phyloP scores from a whole-genome alignment of 805 yeast genomes.

The Kodamaea kaohsiungensis region DNA sequence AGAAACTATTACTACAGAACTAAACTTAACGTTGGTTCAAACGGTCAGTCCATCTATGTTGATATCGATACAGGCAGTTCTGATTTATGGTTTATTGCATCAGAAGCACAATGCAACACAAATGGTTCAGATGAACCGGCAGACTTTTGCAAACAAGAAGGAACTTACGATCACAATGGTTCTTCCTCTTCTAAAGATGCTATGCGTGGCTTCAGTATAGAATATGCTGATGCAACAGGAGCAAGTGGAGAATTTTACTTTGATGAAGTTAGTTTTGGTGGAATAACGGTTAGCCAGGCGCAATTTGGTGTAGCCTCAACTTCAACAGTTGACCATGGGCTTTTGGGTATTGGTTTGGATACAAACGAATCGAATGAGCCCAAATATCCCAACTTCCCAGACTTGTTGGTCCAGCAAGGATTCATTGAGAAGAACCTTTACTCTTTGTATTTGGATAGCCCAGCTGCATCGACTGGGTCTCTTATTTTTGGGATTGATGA shows the following conservation, averaged over 20 bases:
- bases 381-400: conserved; percentile 20
- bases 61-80: conserved; percentile 17
- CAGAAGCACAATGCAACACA: not conserved
- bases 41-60: conserved; percentile 6
- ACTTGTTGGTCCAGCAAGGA: conserved; percentile 25
- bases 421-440: conserved; percentile 22
- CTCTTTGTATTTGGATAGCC: conserved; percentile 25
- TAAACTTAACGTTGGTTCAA: conserved; percentile 5
- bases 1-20: conserved; percentile 5
- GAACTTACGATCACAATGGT: conserved; percentile 5
- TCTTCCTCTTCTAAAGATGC: conserved; percentile 11
- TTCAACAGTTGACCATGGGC: conserved; percentile 5
- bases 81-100: conserved; percentile 10
- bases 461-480: conserved; percentile 25
- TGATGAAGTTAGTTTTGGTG: conserved; percentile 10
- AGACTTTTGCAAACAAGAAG: conserved; percentile 6
- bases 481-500: conserved; percentile 69
- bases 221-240: conserved; percentile 3
- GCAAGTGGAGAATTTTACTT: conserved; percentile 9
- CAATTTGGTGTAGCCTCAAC: conserved; percentile 12
- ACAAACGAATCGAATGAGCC: conserved; percentile 8
- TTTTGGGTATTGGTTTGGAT: conserved; percentile 11
- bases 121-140: not conserved
- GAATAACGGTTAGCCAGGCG: conserved; percentile 3
- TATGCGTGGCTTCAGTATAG: not conserved